Evolutionary conservation across 257 asterid genomes (phyloP).

Genomic region (Datura wrightii): DNA sequence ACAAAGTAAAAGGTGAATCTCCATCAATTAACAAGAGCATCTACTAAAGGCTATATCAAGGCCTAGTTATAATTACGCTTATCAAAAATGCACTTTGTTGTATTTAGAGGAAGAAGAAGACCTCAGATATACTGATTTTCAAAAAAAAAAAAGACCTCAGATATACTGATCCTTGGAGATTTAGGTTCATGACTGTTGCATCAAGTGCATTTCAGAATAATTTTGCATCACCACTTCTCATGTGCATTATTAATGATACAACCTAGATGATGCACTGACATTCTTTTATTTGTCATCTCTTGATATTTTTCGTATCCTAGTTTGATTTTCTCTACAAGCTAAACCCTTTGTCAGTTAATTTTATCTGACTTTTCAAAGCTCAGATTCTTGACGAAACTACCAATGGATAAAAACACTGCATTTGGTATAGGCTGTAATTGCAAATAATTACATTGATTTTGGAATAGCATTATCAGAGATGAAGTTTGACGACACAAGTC

Average conservation of each 20-base stretch:
- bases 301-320: neutral
- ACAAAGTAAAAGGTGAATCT: neutral
- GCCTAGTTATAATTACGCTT: conserved; percentile 1
- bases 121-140: neutral
- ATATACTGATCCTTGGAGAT: neutral
- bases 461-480: conserved; percentile 24
- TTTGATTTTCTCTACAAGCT: conserved; percentile 14
- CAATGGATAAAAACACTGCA: neutral
- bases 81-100: neutral
- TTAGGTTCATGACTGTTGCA: neutral
- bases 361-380: neutral
- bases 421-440: neutral
- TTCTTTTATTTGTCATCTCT: conserved; percentile 3
- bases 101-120: conserved; percentile 8
- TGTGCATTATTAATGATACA: conserved; percentile 19
- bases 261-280: neutral
- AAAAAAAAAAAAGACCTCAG: neutral
- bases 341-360: conserved; percentile 1
- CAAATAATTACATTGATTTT: conserved; percentile 21
- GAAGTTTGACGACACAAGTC: neutral
- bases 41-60: conserved; percentile 1
- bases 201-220: neutral
- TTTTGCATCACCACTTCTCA: neutral
- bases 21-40: neutral
- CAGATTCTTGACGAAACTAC: neutral